These are phyloP conservation scores for Citrus reticulata DNA, from an alignment of 345 rosid species.

Conservation along the genomic window DNA sequence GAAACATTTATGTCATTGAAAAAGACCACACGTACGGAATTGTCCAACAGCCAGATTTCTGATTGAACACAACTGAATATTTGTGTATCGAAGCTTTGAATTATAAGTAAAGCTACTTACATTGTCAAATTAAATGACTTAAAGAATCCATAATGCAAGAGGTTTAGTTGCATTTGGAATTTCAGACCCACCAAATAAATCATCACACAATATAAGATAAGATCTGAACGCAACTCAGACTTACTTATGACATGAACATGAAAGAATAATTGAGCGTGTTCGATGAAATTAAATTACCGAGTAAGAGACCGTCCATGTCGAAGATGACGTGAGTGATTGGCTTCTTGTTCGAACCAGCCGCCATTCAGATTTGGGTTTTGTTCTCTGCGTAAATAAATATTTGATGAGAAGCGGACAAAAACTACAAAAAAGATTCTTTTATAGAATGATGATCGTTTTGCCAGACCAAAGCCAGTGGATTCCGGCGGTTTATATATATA, in stretches of 20 bases:
- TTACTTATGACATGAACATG: not conserved
- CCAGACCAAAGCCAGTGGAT: not conserved
- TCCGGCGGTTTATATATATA: not conserved
- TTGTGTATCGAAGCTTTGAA: not conserved
- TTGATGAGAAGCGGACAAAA: not conserved
- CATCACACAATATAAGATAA: not conserved
- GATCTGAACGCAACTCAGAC: not conserved
- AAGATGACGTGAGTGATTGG: constrained; percentile 80
- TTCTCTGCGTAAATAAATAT: not conserved
- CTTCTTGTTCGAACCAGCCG: constrained; percentile 28
- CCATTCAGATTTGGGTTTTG: constrained; percentile 11
- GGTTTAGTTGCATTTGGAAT: not conserved
- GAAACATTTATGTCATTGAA: too few species aligned
- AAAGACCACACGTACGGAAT: not conserved
- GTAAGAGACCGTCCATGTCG: constrained; percentile 98
- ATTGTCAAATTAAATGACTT: too few species aligned
- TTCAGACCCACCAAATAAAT: not conserved
- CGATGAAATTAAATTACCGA: constrained; percentile 40
- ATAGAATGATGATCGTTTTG: too few species aligned
- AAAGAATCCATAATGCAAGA: not conserved
- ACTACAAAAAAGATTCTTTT: too few species aligned
- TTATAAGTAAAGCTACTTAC: too few species aligned
- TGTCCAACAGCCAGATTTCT: not conserved
- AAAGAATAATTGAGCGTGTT: not conserved
- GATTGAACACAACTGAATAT: not conserved